These are phyloP conservation scores for Ceratocystis alfenasii DNA, from an alignment of 2,329 filamentous ascomycete species.

Conservation along the genomic window DNA sequence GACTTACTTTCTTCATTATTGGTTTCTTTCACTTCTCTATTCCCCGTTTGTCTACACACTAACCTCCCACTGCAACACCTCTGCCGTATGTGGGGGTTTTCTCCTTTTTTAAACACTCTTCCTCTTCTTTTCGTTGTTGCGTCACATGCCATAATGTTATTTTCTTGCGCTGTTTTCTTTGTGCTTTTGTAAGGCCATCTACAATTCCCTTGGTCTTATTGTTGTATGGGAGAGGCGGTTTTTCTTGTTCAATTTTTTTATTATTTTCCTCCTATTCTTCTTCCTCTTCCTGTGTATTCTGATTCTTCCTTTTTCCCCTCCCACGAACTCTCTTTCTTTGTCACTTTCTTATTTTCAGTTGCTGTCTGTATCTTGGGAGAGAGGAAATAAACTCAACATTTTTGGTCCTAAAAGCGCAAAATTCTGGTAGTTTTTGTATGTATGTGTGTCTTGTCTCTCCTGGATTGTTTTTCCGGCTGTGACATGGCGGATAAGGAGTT, in stretches of 20 bases:
- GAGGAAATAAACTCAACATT: too few relatives aligned
- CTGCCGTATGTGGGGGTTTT: neutral
- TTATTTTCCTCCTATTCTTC: neutral
- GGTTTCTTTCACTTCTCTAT: constrained; percentile 3
- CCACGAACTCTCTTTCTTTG: neutral
- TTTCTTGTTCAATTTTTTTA: neutral
- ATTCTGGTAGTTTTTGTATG: too few relatives aligned
- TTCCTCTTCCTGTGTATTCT: neutral
- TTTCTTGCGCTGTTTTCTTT: constrained; percentile 3
- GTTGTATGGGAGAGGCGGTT: neutral
- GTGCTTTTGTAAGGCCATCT: neutral
- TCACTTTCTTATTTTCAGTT: neutral
- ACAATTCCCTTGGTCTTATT: neutral
- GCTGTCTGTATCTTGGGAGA: neutral
- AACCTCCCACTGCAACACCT: neutral
- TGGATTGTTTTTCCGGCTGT: too few relatives aligned
- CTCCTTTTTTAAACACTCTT: neutral
- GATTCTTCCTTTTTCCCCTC: neutral
- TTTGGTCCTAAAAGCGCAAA: too few relatives aligned
- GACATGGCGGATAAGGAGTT: neutral
- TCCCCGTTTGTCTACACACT: neutral
- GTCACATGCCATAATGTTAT: neutral
- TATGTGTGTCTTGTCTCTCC: too few relatives aligned
- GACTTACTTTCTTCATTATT: constrained; percentile 11
- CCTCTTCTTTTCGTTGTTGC: constrained; percentile 7